Conservation (phyloP, 2,329 filamentous ascomycete species). For the Epichloe gansuensis region DNA sequence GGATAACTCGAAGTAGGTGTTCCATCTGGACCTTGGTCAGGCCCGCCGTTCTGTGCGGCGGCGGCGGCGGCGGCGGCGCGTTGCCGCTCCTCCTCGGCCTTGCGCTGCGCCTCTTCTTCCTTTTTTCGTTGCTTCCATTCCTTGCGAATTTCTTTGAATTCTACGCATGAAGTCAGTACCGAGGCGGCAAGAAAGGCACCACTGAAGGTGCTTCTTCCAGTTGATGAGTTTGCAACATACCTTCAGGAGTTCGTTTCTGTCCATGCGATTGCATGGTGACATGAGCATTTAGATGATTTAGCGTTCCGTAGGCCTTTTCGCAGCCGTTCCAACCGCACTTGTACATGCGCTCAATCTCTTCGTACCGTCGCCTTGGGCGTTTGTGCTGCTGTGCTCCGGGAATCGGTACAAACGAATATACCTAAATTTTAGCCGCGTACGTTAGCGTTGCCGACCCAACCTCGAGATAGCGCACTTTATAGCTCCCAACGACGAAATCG, state of each 20-base stretch:
- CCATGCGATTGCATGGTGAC: slow-evolving; percentile 99
- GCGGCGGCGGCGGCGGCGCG: slow-evolving; percentile 22
- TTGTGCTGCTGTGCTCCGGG: slow-evolving; percentile 96
- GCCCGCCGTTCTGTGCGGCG: slow-evolving; percentile 29
- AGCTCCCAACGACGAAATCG: background rate
- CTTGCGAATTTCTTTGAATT: slow-evolving; percentile 98
- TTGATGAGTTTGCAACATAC: slow-evolving; percentile 40
- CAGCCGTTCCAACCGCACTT: slow-evolving; percentile 98
- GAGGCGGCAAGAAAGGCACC: background rate
- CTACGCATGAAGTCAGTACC: slow-evolving; percentile 31
- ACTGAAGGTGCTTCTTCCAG: background rate
- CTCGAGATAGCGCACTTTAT: background rate
- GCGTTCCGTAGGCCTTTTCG: slow-evolving; percentile 94
- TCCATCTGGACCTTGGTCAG: slow-evolving; percentile 30
- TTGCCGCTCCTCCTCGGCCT: slow-evolving; percentile 80
- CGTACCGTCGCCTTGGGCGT: slow-evolving; percentile 80
- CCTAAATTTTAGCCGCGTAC: slow-evolving; percentile 38
- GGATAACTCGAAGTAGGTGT: slow-evolving; percentile 40
- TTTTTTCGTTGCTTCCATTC: slow-evolving; percentile 99
- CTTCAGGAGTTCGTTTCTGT: slow-evolving; percentile 88
- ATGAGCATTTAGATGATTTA: slow-evolving; percentile 95
- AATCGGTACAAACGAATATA: slow-evolving; percentile 96
- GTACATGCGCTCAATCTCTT: slow-evolving; percentile 99
- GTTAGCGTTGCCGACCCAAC: background rate
- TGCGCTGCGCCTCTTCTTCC: slow-evolving; percentile 85